Percentiles rank a stretch among this genome's conserved stretches.
Conservation (phyloP, 2,329 filamentous ascomycete species). For the Zymoseptoria tritici region DNA sequence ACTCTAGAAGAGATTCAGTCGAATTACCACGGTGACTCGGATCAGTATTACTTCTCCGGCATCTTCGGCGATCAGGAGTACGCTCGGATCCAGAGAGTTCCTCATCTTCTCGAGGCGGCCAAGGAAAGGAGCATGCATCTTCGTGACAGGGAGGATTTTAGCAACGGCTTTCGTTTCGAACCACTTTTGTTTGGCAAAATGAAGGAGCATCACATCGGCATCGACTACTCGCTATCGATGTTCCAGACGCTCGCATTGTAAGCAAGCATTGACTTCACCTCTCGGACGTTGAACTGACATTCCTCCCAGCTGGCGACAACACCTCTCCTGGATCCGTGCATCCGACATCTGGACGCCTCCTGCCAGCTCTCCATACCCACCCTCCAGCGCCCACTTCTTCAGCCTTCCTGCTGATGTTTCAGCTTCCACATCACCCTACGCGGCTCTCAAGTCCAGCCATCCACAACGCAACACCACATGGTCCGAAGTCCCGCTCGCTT, state of each 20-base stretch:
- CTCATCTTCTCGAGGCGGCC: conserved; percentile 18
- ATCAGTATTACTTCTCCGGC: conserved; percentile 44
- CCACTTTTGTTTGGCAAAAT: conserved; percentile 21
- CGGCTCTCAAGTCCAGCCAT: conserved; percentile 7
- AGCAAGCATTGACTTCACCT: too few species aligned
- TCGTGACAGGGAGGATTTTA: conserved; percentile 10
- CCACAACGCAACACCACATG: conserved; percentile 8
- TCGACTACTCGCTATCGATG: conserved; percentile 20
- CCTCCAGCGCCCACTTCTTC: conserved; percentile 11
- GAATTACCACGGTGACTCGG: conserved; percentile 23
- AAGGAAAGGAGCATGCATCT: conserved; percentile 16
- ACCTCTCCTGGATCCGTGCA: conserved; percentile 30
- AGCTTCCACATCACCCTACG: conserved; percentile 19
- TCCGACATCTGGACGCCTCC: conserved; percentile 24
- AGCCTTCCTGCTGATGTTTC: conserved; percentile 18
- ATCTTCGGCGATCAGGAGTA: conserved; percentile 50
- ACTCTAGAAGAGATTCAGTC: conserved; percentile 33
- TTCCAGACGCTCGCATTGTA: conserved; percentile 26
- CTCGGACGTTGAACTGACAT: too few species aligned
- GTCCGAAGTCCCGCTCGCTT: conserved; percentile 19
- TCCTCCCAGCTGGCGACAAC: conserved; percentile 19
- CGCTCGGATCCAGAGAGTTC: conserved; percentile 4
- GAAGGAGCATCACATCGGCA: conserved; percentile 19
- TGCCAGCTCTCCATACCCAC: neutral
- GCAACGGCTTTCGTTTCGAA: conserved; percentile 39